Conservation (phyloP, 768 basidiomycete species). For the Cytidiella melzeri region DNA sequence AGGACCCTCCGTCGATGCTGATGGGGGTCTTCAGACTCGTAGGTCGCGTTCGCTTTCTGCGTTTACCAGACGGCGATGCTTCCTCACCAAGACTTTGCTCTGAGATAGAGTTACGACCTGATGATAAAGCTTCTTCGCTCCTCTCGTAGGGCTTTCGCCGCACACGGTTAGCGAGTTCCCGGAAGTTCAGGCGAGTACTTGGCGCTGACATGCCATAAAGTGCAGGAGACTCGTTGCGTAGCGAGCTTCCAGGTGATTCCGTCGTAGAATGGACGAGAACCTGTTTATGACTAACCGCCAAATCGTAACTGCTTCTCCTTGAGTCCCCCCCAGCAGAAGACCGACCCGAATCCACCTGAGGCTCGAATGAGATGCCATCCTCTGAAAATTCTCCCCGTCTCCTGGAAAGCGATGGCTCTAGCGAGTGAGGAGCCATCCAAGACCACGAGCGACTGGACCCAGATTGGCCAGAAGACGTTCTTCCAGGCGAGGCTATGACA, state of each 20-base stretch:
- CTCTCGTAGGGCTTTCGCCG: constrained; percentile 27
- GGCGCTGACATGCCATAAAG: constrained; percentile 38
- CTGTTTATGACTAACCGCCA: constrained; percentile 14
- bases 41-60: constrained; percentile 9
- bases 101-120: constrained; percentile 39
- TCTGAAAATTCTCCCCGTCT: constrained; percentile 27
- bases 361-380: constrained; percentile 58
- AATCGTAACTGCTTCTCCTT: constrained; percentile 37
- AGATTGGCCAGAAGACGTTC: constrained; percentile 10
- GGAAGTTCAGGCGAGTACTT: constrained; percentile 36
- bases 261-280: constrained; percentile 7
- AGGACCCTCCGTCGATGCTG: not conserved
- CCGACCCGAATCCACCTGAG: constrained; percentile 40
- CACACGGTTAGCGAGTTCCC: constrained; percentile 31
- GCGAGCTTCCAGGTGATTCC: constrained; percentile 26
- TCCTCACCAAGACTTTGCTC: constrained; percentile 27
- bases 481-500: constrained; percentile 13
- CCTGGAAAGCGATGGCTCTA: constrained; percentile 34
- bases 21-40: constrained; percentile 12
- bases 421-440: constrained; percentile 32
- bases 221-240: constrained; percentile 34
- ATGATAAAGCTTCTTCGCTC: constrained; percentile 45
- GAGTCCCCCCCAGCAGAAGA: constrained; percentile 41
- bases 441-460: constrained; percentile 21
- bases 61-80: constrained; percentile 7